These are phyloP conservation scores for Balamuthia mandrillaris DNA, from an alignment of 208 protist species.

Conservation along the genomic window DNA sequence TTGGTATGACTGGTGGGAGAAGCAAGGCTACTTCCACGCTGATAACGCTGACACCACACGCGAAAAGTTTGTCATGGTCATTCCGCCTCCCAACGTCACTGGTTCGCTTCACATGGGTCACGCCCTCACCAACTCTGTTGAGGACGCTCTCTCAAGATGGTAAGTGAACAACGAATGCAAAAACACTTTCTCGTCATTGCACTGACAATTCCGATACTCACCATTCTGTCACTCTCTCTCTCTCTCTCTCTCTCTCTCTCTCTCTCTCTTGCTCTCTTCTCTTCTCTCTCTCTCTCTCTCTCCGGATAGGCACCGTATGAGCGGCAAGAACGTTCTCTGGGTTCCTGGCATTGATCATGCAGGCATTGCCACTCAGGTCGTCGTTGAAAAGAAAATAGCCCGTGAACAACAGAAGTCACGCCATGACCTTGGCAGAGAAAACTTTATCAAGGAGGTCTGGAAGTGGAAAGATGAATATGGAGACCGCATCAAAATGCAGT, in stretches of 20 bases:
- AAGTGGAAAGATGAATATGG: constrained; percentile 94
- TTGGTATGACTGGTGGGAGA: constrained; percentile 97
- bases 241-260: neutral
- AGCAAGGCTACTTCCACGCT: constrained; percentile 84
- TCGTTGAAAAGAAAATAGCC: constrained; percentile 95
- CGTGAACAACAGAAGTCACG: constrained; percentile 60
- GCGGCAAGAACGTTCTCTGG: constrained; percentile 94
- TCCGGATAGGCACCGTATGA: constrained; percentile 86
- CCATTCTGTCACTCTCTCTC: neutral
- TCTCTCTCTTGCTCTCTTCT: neutral
- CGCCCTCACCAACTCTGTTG: constrained; percentile 87
- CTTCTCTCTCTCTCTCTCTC: neutral
- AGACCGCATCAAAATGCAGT: constrained; percentile 90
- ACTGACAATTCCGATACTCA: neutral
- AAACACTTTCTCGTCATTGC: neutral
- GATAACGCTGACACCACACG: constrained; percentile 33
- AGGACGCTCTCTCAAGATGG: constrained; percentile 93
- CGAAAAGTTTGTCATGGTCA: constrained; percentile 89
- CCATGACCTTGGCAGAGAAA: constrained; percentile 94
- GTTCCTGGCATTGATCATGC: constrained; percentile 99
- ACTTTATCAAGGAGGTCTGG: constrained; percentile 93
- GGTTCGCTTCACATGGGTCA: constrained; percentile 99
- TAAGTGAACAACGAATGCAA: neutral
- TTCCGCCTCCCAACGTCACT: constrained; percentile 99
- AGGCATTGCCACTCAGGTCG: constrained; percentile 77